These are phyloP conservation scores for Lentinula raphanica DNA, from an alignment of 768 basidiomycete species.

Conservation along the genomic window DNA sequence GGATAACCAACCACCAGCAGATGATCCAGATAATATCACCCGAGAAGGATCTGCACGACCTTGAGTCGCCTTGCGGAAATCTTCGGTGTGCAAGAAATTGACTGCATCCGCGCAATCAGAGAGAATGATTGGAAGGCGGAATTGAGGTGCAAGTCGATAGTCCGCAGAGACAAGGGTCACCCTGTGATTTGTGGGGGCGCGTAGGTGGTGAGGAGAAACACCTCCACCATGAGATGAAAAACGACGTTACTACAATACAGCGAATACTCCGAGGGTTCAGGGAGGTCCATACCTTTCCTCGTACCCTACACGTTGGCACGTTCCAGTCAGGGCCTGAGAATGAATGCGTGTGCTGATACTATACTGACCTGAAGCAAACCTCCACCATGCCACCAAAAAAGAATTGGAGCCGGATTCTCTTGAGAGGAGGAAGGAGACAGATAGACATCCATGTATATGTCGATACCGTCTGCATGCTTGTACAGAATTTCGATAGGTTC, in stretches of 20 bases:
- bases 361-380: conserved; percentile 25
- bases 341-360: background rate
- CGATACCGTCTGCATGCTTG: conserved; percentile 25
- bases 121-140: conserved; percentile 29
- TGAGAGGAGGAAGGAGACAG: conserved; percentile 24
- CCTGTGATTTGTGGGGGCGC: conserved; percentile 25
- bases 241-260: background rate
- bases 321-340: background rate
- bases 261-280: background rate
- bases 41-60: conserved; percentile 24
- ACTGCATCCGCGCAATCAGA: conserved; percentile 30
- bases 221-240: conserved; percentile 11
- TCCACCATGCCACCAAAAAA: conserved; percentile 36
- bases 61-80: conserved; percentile 23
- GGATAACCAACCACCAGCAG: conserved; percentile 35
- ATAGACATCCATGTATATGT: conserved; percentile 31
- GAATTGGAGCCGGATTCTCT: conserved; percentile 23
- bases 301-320: conserved; percentile 15
- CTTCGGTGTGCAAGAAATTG: conserved; percentile 22
- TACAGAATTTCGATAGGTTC: conserved; percentile 27
- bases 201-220: conserved; percentile 29
- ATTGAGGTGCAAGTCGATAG: conserved; percentile 34
- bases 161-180: conserved; percentile 29
- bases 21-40: conserved; percentile 31
- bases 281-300: conserved; percentile 16